These are phyloP conservation scores for Fraxinus sp. DNA, from an alignment of 305 asterid species.

Conservation along the genomic window DNA sequence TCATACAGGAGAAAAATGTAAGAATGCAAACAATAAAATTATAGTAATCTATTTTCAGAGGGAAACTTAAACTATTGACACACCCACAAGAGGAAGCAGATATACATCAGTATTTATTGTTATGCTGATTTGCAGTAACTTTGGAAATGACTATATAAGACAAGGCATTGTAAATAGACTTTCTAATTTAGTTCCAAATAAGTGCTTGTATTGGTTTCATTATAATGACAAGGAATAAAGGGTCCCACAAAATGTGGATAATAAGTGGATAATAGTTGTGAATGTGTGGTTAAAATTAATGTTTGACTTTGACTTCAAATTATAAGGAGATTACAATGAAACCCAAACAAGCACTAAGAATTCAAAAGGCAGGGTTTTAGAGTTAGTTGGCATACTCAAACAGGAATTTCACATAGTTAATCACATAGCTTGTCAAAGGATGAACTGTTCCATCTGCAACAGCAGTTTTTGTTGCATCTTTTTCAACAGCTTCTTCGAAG, in stretches of 20 bases:
- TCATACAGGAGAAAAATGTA: background rate
- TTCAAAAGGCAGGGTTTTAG: slow-evolving; percentile 1
- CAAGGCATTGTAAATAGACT: background rate
- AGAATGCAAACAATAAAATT: background rate
- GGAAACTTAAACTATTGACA: background rate
- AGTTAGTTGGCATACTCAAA: slow-evolving; percentile 71
- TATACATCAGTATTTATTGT: background rate
- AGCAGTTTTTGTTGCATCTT: slow-evolving; percentile 97
- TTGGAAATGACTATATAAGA: background rate
- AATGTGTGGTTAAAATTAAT: background rate
- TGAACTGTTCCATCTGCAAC: slow-evolving; percentile 97
- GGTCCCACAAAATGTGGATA: background rate
- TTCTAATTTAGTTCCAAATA: background rate
- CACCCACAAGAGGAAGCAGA: background rate
- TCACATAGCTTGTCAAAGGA: slow-evolving; percentile 97
- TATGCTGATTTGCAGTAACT: background rate
- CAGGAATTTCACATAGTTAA: slow-evolving; percentile 91
- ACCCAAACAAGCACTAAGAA: background rate
- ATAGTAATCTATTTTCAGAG: background rate
- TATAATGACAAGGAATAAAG: background rate
- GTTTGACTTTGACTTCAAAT: background rate
- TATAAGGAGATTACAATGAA: background rate
- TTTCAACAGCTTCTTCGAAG: slow-evolving; percentile 98
- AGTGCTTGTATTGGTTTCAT: background rate
- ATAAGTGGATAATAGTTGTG: background rate